A percentile compares a stretch with the other conserved stretches of the same genome.
These are phyloP conservation scores for Raphidocelis subcapitata DNA, from an alignment of 139 green algal genomes.

Conservation along the genomic window DNA sequence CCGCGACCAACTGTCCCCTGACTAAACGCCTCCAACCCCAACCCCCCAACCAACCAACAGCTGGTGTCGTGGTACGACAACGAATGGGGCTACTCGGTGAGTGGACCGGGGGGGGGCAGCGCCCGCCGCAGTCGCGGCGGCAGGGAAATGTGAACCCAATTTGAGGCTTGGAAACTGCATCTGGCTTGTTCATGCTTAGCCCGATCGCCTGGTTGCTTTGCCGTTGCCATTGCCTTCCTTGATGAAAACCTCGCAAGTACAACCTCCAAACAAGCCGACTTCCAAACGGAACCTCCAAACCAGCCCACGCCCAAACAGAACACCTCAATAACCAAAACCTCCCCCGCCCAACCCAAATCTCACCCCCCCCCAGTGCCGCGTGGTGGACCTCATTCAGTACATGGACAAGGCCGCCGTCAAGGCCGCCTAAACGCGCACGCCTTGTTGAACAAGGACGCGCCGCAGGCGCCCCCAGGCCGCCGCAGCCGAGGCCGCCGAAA, in stretches of 20 bases:
- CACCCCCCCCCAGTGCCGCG: conserved; percentile 36
- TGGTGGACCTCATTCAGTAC: conserved; percentile 70
- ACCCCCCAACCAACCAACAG: conserved; percentile 46
- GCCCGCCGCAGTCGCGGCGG: neutral
- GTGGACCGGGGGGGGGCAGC: neutral
- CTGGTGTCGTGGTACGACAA: conserved; percentile 98
- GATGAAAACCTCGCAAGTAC: neutral
- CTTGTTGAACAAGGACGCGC: too few species aligned
- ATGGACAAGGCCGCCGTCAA: conserved; percentile 53
- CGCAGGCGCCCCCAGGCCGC: too few species aligned
- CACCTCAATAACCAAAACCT: too few species aligned
- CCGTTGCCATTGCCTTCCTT: neutral
- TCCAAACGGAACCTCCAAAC: neutral
- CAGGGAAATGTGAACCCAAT: neutral
- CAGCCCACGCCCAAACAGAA: too few species aligned
- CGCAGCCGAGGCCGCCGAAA: too few species aligned
- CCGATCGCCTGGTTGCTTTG: neutral
- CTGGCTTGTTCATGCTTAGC: neutral
- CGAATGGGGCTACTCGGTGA: conserved; percentile 82
- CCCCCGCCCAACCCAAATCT: neutral
- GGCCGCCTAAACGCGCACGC: too few species aligned
- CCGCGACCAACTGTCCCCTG: neutral
- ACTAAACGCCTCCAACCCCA: neutral
- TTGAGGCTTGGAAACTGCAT: neutral
- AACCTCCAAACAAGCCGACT: neutral